Conservation (phyloP, 1,284 basidiomycete genomes). For the Microbotryomycetes sp. region DNA sequence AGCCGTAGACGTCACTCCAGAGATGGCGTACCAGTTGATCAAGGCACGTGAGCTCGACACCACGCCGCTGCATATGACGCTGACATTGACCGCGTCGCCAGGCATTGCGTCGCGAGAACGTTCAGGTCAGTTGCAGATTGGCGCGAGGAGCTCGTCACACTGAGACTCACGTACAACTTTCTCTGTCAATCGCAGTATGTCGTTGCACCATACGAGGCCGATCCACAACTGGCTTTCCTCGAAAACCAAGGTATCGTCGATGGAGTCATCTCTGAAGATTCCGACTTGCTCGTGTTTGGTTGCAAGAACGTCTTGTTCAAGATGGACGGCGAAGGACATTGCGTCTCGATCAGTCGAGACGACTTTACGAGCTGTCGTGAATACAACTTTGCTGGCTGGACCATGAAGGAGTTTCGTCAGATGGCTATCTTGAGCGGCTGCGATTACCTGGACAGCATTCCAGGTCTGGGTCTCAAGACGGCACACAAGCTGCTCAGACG, state of each 20-base stretch:
- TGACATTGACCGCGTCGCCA: slow-evolving; percentile 39
- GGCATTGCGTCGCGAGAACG: slow-evolving; percentile 71
- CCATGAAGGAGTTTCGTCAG: slow-evolving; percentile 77
- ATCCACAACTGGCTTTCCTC: slow-evolving; percentile 91
- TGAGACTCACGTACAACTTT: background rate
- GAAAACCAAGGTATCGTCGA: slow-evolving; percentile 78
- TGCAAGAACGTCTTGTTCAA: slow-evolving; percentile 72
- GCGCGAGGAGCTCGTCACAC: background rate
- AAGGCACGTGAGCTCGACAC: slow-evolving; percentile 54
- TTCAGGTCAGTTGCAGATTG: slow-evolving; percentile 42
- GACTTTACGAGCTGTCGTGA: slow-evolving; percentile 68
- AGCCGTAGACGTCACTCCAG: slow-evolving; percentile 89
- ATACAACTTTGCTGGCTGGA: slow-evolving; percentile 80
- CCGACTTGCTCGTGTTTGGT: slow-evolving; percentile 94
- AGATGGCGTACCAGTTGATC: slow-evolving; percentile 96
- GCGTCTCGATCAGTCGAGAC: slow-evolving; percentile 69
- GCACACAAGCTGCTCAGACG: slow-evolving; percentile 75
- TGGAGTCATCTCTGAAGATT: slow-evolving; percentile 95
- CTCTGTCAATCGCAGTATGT: slow-evolving; percentile 55
- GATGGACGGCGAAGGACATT: slow-evolving; percentile 69
- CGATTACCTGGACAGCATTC: slow-evolving; percentile 61
- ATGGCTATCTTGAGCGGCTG: slow-evolving; percentile 81
- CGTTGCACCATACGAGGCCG: slow-evolving; percentile 97
- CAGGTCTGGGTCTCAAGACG: slow-evolving; percentile 60
- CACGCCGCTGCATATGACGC: background rate